phyloP scores from a whole-genome alignment of 495 filamentous ascomycete species.

The Cenococcum geophilum region DNA sequence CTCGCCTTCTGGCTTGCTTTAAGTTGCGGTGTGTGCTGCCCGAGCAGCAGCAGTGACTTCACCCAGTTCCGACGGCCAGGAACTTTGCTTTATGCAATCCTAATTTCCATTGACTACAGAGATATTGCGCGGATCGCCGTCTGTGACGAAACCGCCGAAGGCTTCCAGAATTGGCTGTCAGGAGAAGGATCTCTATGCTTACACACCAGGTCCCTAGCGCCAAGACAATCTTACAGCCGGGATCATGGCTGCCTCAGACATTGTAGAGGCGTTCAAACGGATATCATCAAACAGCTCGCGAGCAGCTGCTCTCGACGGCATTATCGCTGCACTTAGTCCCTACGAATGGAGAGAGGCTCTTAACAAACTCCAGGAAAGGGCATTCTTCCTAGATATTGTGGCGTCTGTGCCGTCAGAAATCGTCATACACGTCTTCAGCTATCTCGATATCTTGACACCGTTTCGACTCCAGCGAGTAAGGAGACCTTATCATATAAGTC shows the following conservation, averaged over 20 bases:
- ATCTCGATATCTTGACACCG: constrained; percentile 20
- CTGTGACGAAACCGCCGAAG: too few relatives aligned
- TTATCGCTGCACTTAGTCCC: constrained; percentile 7
- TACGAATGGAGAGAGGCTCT: constrained; percentile 17
- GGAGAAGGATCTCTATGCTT: background rate
- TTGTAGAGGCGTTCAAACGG: constrained; percentile 10
- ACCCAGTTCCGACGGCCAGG: too few relatives aligned
- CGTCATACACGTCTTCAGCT: constrained; percentile 16
- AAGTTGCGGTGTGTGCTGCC: too few relatives aligned
- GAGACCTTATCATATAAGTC: background rate
- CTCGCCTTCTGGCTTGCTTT: too few relatives aligned
- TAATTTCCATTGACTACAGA: too few relatives aligned
- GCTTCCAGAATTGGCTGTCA: too few relatives aligned
- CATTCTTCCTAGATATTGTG: constrained; percentile 25
- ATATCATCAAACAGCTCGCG: background rate
- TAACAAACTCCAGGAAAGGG: constrained; percentile 6
- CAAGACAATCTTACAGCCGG: background rate
- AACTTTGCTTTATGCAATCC: too few relatives aligned
- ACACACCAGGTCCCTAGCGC: background rate
- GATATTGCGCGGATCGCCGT: too few relatives aligned
- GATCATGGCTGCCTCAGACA: background rate
- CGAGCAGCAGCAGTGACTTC: too few relatives aligned
- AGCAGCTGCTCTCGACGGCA: constrained; percentile 10
- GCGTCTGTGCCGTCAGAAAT: constrained; percentile 23
- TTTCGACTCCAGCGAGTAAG: constrained; percentile 22